A percentile compares a stretch with the other conserved stretches of the same genome.
These are phyloP conservation scores for Delonix regia DNA, from an alignment of 306 rosid genomes.

Conservation along the genomic window DNA sequence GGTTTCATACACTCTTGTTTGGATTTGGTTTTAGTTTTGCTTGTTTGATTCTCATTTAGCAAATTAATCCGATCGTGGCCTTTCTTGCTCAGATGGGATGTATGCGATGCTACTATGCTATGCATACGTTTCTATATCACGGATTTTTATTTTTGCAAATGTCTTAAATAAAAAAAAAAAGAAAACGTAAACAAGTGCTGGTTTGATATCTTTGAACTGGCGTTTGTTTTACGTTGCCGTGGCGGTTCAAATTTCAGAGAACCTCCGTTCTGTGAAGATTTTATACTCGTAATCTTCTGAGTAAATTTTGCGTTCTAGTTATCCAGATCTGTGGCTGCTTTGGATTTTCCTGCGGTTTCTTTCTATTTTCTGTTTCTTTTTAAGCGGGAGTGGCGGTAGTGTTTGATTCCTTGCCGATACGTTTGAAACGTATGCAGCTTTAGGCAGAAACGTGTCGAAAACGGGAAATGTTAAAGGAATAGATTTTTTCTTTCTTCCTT, in stretches of 20 bases:
- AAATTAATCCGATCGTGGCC: background rate
- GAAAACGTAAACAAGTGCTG: background rate
- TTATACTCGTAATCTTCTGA: background rate
- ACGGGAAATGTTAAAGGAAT: slow-evolving; percentile 11
- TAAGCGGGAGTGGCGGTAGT: background rate
- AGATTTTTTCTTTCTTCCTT: background rate
- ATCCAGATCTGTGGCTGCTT: slow-evolving; percentile 44
- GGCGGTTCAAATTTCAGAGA: slow-evolving; percentile 13
- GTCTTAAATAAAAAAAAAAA: background rate
- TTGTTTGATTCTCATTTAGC: background rate
- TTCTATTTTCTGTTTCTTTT: slow-evolving; percentile 16
- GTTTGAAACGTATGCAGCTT: background rate
- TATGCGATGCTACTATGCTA: background rate
- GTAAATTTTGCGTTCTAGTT: background rate
- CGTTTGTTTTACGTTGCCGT: background rate
- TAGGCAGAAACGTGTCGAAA: slow-evolving; percentile 2
- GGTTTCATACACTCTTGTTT: background rate
- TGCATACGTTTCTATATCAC: background rate
- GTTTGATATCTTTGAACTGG: background rate
- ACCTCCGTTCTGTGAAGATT: background rate
- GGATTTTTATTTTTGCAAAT: background rate
- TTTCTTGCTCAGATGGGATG: background rate
- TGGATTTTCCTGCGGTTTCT: background rate
- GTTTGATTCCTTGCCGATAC: background rate
- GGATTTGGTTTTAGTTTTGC: background rate